A percentile compares a stretch with the other conserved stretches of the same genome.
Conservation (phyloP, 495 filamentous ascomycete species). For the Aspergillus diversus region DNA sequence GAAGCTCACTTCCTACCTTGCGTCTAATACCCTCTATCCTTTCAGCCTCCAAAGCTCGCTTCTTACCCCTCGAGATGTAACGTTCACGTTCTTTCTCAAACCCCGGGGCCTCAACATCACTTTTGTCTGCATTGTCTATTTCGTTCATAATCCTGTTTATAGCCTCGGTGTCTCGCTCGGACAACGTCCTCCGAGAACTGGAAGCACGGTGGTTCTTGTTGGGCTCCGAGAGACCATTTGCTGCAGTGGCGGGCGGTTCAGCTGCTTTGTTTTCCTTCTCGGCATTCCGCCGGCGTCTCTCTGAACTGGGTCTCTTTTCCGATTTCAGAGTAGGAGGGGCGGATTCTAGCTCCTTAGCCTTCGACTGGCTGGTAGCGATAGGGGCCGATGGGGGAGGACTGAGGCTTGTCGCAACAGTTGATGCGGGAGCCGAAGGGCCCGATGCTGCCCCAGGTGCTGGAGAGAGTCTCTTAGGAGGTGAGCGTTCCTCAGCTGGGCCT, state of each 20-base stretch:
- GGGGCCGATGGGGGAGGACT: conserved; percentile 23
- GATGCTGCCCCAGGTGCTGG: conserved; percentile 31
- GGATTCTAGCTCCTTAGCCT: conserved; percentile 32
- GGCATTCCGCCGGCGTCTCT: conserved; percentile 40
- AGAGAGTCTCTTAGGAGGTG: conserved; percentile 49
- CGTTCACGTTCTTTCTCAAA: conserved; percentile 60
- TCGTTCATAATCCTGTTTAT: conserved; percentile 65
- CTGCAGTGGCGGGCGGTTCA: conserved; percentile 47
- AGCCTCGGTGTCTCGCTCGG: conserved; percentile 69
- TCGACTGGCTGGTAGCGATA: conserved; percentile 22
- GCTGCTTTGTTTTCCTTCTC: conserved; percentile 48
- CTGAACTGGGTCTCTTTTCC: conserved; percentile 34
- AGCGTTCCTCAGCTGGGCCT: conserved; percentile 57
- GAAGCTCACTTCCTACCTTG: conserved; percentile 46
- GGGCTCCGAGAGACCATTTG: conserved; percentile 38
- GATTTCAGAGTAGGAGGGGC: conserved; percentile 32
- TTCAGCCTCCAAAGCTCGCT: conserved; percentile 64
- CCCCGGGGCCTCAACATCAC: conserved; percentile 66
- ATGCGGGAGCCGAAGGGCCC: conserved; percentile 21
- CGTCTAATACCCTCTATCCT: conserved; percentile 59
- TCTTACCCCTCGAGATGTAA: conserved; percentile 57
- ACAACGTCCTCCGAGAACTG: conserved; percentile 53
- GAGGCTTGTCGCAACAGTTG: conserved; percentile 27
- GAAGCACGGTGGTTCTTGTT: conserved; percentile 18
- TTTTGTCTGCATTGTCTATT: conserved; percentile 68